Conservation (phyloP, 176 grass and related monocot species). For the Alloteropsis semialata region DNA sequence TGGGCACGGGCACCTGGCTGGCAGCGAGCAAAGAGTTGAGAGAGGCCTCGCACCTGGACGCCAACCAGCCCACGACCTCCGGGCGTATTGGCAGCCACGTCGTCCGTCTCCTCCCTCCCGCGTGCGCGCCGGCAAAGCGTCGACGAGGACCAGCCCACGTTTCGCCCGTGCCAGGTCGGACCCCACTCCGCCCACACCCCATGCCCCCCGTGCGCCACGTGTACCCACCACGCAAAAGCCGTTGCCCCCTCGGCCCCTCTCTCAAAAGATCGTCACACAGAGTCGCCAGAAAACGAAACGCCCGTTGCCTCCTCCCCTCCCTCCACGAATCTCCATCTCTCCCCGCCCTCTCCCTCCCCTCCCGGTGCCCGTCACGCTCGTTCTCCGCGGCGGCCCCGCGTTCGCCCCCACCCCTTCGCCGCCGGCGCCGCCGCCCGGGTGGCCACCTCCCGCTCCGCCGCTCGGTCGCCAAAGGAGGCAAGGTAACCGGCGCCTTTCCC, state of each 20-base stretch:
- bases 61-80: background rate
- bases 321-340: background rate
- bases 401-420: background rate
- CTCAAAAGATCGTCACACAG: background rate
- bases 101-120: too few species aligned
- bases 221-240: background rate
- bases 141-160: background rate
- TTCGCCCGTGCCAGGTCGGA: background rate
- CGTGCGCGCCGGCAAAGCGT: background rate
- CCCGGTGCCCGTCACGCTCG: slow-evolving; percentile 1
- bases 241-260: background rate
- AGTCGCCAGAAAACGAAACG: slow-evolving; percentile 10
- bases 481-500: slow-evolving; percentile 8
- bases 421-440: background rate
- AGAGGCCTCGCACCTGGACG: too few species aligned
- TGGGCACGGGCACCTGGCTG: too few species aligned
- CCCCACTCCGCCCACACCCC: background rate
- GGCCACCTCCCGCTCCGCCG: background rate
- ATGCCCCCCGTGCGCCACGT: background rate
- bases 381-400: background rate
- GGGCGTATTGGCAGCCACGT: background rate
- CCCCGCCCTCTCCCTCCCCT: background rate
- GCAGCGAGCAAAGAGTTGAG: too few species aligned
- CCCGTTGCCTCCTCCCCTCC: slow-evolving; percentile 3
- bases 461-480: background rate